These are phyloP conservation scores for Umbelopsis sp. DNA, from an alignment of 192 early-diverging fungal species.

Conservation along the genomic window DNA sequence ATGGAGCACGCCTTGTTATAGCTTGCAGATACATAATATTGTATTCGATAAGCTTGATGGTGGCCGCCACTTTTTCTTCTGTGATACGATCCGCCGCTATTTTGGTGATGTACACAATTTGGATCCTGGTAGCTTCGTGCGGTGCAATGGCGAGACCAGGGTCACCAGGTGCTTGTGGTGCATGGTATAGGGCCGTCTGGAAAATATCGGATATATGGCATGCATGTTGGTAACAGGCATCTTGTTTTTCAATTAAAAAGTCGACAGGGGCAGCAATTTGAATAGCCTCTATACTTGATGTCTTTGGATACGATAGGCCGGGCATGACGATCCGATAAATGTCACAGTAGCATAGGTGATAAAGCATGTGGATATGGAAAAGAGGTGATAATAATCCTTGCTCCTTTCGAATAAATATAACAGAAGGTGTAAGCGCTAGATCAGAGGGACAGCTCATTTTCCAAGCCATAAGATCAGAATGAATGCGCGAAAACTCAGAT, in stretches of 20 bases:
- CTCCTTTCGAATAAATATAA: slow-evolving; percentile 15
- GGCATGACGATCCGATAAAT: slow-evolving; percentile 17
- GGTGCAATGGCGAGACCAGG: neutral
- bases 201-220: slow-evolving; percentile 11
- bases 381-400: neutral
- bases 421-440: neutral
- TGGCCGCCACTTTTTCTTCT: neutral
- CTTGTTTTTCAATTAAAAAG: slow-evolving; percentile 8
- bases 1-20: neutral
- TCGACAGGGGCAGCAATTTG: slow-evolving; percentile 17
- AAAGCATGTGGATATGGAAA: slow-evolving; percentile 1
- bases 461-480: neutral
- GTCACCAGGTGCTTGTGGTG: neutral
- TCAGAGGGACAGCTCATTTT: neutral
- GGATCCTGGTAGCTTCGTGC: slow-evolving; percentile 10
- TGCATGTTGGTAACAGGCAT: slow-evolving; percentile 8
- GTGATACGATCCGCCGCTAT: neutral
- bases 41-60: neutral
- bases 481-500: slow-evolving; percentile 2
- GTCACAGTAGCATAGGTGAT: slow-evolving; percentile 15
- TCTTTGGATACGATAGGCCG: slow-evolving; percentile 9
- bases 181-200: neutral
- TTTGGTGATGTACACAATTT: neutral
- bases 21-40: neutral
- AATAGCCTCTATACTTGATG: slow-evolving; percentile 10